Evolutionary conservation across 1,139 yeast species (phyloP).

Genomic region (Geotrichum citri-aurantii): DNA sequence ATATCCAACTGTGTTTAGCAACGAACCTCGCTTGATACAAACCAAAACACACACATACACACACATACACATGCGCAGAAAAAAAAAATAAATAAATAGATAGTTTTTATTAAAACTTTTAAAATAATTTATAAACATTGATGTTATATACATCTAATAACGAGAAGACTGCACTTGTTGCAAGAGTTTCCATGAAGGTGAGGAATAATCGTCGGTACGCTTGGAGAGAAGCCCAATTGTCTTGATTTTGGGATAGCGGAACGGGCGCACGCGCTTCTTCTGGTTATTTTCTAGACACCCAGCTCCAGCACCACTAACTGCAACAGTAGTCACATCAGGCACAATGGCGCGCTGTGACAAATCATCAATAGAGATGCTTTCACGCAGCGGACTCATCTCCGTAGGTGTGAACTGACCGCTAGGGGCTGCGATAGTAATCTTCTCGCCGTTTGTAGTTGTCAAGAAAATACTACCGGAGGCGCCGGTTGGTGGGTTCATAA

Average conservation of each 20-base stretch:
- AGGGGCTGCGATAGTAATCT: neutral
- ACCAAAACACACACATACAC: no score
- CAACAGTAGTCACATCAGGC: neutral
- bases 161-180: slow-evolving; percentile 12
- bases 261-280: neutral
- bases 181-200: slow-evolving; percentile 14
- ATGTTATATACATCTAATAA: neutral
- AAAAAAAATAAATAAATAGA: no score
- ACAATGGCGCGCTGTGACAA: neutral
- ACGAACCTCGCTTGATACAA: no score
- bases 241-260: slow-evolving; percentile 12
- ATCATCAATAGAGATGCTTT: neutral
- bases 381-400: neutral
- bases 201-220: neutral
- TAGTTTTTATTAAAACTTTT: neutral
- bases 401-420: neutral
- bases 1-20: no score
- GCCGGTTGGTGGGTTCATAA: slow-evolving; percentile 1
- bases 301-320: neutral
- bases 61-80: no score
- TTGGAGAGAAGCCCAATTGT: slow-evolving; percentile 8
- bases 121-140: no score
- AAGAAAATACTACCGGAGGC: neutral
- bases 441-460: neutral
- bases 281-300: neutral